Conservation (phyloP, 108 stramenopile genomes). For the Cyclotella distinguenda region DNA sequence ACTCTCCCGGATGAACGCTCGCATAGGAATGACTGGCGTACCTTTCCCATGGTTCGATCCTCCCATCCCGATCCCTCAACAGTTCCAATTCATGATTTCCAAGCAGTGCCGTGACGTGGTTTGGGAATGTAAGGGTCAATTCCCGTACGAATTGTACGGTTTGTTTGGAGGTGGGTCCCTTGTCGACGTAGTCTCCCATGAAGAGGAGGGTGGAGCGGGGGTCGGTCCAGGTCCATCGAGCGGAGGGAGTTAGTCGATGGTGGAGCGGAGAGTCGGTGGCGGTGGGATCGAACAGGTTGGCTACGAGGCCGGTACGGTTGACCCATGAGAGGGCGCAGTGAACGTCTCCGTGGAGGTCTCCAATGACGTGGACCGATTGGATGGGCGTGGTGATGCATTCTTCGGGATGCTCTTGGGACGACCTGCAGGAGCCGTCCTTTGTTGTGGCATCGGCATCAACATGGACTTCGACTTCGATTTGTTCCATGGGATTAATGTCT, state of each 20-base stretch:
- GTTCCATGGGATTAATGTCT: too few species aligned
- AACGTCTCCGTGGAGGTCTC: constrained; percentile 60
- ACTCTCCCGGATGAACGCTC: constrained; percentile 59
- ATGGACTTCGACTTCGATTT: too few species aligned
- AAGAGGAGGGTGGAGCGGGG: constrained; percentile 43
- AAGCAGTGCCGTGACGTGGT: constrained; percentile 48
- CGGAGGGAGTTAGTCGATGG: constrained; percentile 18
- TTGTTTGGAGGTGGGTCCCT: constrained; percentile 55
- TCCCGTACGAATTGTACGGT: constrained; percentile 55
- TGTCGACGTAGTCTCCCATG: constrained; percentile 72
- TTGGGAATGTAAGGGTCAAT: constrained; percentile 51
- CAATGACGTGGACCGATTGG: constrained; percentile 50
- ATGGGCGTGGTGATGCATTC: constrained; percentile 6
- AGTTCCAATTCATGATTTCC: constrained; percentile 71
- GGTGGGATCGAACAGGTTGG: constrained; percentile 21
- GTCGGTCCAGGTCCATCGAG: constrained; percentile 45
- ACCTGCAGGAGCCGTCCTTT: too few species aligned
- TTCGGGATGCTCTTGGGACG: too few species aligned
- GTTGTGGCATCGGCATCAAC: too few species aligned
- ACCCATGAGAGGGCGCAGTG: constrained; percentile 58
- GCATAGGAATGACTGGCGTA: constrained; percentile 52
- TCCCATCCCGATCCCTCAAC: constrained; percentile 48
- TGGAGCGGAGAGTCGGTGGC: constrained; percentile 2
- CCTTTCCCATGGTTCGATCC: constrained; percentile 17
- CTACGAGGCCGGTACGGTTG: constrained; percentile 49